These are phyloP conservation scores for Paraglomus brasilianum DNA, from an alignment of 192 early-diverging fungal genomes.

Conservation along the genomic window DNA sequence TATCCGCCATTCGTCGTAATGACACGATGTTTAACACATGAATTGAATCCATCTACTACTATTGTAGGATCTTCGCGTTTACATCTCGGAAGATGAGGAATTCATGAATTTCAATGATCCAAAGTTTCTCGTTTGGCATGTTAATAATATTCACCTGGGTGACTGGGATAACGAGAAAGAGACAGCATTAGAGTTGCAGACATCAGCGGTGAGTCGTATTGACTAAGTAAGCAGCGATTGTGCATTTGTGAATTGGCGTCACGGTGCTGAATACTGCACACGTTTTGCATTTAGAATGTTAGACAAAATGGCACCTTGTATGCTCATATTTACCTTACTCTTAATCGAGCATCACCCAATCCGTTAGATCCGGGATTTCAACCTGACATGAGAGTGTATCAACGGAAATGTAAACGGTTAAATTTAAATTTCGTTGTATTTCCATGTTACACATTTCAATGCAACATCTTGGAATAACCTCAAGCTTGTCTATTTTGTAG, in stretches of 20 bases:
- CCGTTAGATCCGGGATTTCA: constrained; percentile 41
- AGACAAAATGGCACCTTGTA: constrained; percentile 58
- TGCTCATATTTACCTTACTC: constrained; percentile 60
- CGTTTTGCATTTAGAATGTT: constrained; percentile 40
- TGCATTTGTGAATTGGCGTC: neutral
- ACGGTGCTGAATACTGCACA: neutral
- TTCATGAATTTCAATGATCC: constrained; percentile 46
- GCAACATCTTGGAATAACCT: neutral
- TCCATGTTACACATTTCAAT: neutral
- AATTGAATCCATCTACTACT: neutral
- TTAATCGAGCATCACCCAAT: constrained; percentile 41
- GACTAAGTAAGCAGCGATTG: neutral
- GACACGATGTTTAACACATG: neutral
- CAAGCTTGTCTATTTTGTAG: constrained; percentile 30
- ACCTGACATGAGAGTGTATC: constrained; percentile 46
- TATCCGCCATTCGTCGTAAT: neutral
- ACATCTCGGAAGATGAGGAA: constrained; percentile 44
- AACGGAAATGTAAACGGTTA: constrained; percentile 46
- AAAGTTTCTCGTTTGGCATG: constrained; percentile 41
- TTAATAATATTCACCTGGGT: constrained; percentile 43
- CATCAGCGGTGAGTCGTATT: constrained; percentile 39
- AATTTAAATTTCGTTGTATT: neutral
- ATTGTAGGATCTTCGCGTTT: constrained; percentile 48
- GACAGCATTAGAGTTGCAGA: constrained; percentile 41
- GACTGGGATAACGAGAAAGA: constrained; percentile 45